phyloP scores from a whole-genome alignment of 495 filamentous ascomycete genomes.

The Daldinia caldariorum region DNA sequence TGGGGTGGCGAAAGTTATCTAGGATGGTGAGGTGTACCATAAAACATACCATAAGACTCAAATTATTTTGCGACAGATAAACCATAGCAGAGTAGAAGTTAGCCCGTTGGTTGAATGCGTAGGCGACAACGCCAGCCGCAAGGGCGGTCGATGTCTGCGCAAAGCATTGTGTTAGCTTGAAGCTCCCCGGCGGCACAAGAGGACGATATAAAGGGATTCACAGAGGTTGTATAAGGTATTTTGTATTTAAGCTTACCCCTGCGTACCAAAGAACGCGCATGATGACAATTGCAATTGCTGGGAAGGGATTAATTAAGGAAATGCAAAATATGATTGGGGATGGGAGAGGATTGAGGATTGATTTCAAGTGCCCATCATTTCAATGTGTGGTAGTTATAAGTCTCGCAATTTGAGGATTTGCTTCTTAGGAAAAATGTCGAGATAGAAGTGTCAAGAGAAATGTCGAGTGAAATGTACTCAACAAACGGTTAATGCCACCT shows the following conservation, averaged over 20 bases:
- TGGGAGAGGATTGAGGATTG: conserved; percentile 3
- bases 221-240: neutral
- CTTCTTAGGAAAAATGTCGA: too few relatives aligned
- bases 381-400: conserved; percentile 2
- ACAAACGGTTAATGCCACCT: conserved; percentile 39
- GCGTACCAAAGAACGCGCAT: conserved; percentile 68
- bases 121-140: conserved; percentile 82
- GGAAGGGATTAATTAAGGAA: conserved; percentile 29
- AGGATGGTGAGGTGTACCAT: conserved; percentile 1
- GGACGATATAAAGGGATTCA: conserved; percentile 11
- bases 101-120: conserved; percentile 90
- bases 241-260: conserved; percentile 57
- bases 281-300: conserved; percentile 40
- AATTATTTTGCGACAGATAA: conserved; percentile 93
- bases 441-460: too few relatives aligned
- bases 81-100: conserved; percentile 99
- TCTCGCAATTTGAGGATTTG: neutral
- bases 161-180: conserved; percentile 30
- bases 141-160: conserved; percentile 76
- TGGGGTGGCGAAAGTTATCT: neutral
- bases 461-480: neutral
- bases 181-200: conserved; percentile 2
- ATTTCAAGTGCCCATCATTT: conserved; percentile 48
- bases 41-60: conserved; percentile 83
- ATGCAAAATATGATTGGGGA: conserved; percentile 41